These are phyloP conservation scores for Colletotrichum sp. DNA, from an alignment of 2,329 filamentous ascomycete species.

Conservation along the genomic window DNA sequence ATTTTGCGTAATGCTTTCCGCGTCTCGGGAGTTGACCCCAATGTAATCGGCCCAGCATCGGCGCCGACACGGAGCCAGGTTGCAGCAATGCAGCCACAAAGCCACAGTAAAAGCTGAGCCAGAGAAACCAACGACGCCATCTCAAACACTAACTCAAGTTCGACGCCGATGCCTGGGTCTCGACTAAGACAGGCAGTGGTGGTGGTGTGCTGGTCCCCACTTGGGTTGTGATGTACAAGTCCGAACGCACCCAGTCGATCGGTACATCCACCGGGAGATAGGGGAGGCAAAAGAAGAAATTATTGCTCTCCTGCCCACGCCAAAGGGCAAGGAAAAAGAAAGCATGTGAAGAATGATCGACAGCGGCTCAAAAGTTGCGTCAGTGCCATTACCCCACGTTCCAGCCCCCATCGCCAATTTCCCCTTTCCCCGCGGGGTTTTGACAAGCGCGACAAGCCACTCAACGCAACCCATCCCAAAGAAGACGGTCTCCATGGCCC, in stretches of 20 bases:
- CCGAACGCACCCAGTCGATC: background rate
- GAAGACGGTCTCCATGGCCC: background rate
- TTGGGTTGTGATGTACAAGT: background rate
- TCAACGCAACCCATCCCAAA: background rate
- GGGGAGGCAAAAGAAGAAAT: background rate
- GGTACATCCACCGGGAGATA: background rate
- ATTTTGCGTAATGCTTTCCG: background rate
- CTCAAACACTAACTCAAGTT: background rate
- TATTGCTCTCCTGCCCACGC: background rate
- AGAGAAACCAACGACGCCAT: background rate
- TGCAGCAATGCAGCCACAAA: background rate
- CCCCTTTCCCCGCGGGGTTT: background rate
- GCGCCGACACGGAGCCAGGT: background rate
- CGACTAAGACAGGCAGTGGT: background rate
- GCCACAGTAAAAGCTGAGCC: background rate
- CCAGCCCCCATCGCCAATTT: background rate
- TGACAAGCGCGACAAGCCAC: background rate
- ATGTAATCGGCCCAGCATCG: background rate
- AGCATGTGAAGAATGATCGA: conserved; percentile 4
- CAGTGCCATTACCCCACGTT: background rate
- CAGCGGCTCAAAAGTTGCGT: conserved; percentile 10
- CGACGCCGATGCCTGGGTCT: background rate
- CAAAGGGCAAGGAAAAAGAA: background rate
- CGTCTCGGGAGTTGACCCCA: background rate
- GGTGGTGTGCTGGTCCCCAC: background rate